Conservation (phyloP, 1,284 basidiomycete species). For the Ustilago sp. region DNA sequence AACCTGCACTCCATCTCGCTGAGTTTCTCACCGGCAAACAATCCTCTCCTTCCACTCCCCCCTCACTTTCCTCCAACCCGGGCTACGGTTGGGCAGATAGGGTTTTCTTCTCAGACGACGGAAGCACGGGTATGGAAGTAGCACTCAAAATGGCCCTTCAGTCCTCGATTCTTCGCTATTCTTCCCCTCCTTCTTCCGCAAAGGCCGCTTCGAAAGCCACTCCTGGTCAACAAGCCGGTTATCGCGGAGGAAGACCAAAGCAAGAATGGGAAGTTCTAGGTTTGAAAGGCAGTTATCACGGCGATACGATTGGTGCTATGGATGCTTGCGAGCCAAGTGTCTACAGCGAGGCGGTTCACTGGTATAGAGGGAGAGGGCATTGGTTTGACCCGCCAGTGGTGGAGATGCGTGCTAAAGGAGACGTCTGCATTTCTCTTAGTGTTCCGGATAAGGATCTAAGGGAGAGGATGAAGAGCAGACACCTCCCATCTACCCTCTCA, state of each 20-base stretch:
- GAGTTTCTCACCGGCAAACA: conserved; percentile 76
- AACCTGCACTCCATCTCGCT: conserved; percentile 83
- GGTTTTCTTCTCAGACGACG: conserved; percentile 94
- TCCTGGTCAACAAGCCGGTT: conserved; percentile 45
- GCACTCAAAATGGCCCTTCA: conserved; percentile 87
- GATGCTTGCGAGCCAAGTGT: conserved; percentile 89
- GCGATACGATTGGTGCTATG: conserved; percentile 98
- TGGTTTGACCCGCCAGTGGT: conserved; percentile 91
- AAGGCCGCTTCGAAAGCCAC: conserved; percentile 26
- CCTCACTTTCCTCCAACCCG: conserved; percentile 47
- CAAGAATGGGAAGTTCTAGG: conserved; percentile 82
- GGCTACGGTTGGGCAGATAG: conserved; percentile 83
- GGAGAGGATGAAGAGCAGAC: conserved; percentile 18
- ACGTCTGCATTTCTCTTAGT: conserved; percentile 20
- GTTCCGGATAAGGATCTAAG: conserved; percentile 14
- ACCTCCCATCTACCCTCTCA: conserved; percentile 4
- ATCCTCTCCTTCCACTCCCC: background rate
- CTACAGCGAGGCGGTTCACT: conserved; percentile 86
- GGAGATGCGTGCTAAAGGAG: conserved; percentile 73
- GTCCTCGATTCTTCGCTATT: conserved; percentile 54
- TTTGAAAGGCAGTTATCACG: conserved; percentile 93
- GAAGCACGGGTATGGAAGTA: conserved; percentile 94
- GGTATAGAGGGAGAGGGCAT: conserved; percentile 90
- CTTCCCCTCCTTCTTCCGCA: conserved; percentile 20
- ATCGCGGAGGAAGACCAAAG: conserved; percentile 43